phyloP scores from a whole-genome alignment of 106 monocot genomes.

The Narthecium ossifragum region DNA sequence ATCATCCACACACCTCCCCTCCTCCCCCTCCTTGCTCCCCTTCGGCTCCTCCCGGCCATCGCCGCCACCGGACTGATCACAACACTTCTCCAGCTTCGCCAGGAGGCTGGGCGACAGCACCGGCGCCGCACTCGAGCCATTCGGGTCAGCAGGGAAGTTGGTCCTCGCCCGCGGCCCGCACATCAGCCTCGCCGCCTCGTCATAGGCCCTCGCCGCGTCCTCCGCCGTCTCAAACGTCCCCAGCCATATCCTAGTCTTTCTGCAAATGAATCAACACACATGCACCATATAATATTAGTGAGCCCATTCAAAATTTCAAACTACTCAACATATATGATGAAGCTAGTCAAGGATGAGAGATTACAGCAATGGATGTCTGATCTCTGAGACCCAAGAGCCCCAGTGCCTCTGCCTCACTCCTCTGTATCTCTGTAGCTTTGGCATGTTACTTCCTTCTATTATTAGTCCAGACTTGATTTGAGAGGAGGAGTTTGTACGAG shows the following conservation, averaged over 20 bases:
- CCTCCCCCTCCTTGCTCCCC: not conserved
- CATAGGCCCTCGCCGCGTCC: conserved; percentile 90
- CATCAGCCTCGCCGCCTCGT: conserved; percentile 85
- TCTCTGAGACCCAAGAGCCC: conserved; percentile 87
- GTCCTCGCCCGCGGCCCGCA: conserved; percentile 67
- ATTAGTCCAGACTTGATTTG: too few species aligned
- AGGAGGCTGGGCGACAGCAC: conserved; percentile 59
- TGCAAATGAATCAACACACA: conserved; percentile 13
- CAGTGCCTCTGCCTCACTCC: conserved; percentile 77
- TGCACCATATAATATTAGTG: not conserved
- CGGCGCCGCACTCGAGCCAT: not conserved
- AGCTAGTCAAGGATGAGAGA: not conserved
- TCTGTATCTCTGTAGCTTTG: conserved; percentile 56
- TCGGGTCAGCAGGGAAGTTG: conserved; percentile 58
- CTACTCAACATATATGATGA: not conserved
- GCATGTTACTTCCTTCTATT: too few species aligned
- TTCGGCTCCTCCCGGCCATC: conserved; percentile 3
- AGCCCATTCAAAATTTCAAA: not conserved
- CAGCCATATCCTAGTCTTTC: conserved; percentile 94
- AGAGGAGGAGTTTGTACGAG: too few species aligned
- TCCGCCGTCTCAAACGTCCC: conserved; percentile 90
- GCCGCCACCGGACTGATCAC: conserved; percentile 10
- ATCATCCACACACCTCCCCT: conserved; percentile 31
- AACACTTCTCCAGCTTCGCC: conserved; percentile 83
- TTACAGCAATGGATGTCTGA: conserved; percentile 66